Evolutionary conservation across 169 alveolate genomes (phyloP), one percentile per base, ranked within the genome.

Genomic region (Plasmodium gaboni): DNA sequence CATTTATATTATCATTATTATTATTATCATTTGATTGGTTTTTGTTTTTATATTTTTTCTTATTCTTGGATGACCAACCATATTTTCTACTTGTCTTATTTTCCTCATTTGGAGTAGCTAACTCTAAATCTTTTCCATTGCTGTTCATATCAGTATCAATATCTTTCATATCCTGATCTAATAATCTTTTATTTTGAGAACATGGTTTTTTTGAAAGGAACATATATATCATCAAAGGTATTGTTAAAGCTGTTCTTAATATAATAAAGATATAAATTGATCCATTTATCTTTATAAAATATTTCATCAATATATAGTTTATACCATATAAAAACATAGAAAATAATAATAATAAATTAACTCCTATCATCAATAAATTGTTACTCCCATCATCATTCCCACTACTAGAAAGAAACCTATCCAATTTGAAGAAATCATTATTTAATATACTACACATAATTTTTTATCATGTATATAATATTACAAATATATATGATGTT

Each of bases 251-350:
- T 19, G 89, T 65, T 70, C 89, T 80, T 60, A 80, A 51, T 48
- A 48, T 80, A 19, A 65, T 80, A 46, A 80, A 80, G 24, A 80
- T 48, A 46, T 80, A 80, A 4, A 67, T 51, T 5, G 89, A 80
- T 53, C 89, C 89, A 38, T 80, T 80, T 80, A 80, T 65, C 63
- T 60, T 65, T 48, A 80, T 65, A 80, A 48, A 80, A 80, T 80
- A 80, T 80, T 80, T 80, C 80, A 80, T 80, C 32, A 80, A 32
- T 51, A 67, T 67, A 70, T 80, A 80, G 50, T 80, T 80, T 80
- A 80, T 48, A 19, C 89, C 89, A 80, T 80, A 80, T 38, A 80
- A 70, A 50, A 80, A 22, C 89, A 80, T 80, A 4, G 89, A 80
- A 48, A 80, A 80, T 22, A 80, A 53, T 32, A 80, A 70, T 9